Base-by-base conservation (phyloP, 345 rosid genomes). In the Aquilaria malaccensis region DNA sequence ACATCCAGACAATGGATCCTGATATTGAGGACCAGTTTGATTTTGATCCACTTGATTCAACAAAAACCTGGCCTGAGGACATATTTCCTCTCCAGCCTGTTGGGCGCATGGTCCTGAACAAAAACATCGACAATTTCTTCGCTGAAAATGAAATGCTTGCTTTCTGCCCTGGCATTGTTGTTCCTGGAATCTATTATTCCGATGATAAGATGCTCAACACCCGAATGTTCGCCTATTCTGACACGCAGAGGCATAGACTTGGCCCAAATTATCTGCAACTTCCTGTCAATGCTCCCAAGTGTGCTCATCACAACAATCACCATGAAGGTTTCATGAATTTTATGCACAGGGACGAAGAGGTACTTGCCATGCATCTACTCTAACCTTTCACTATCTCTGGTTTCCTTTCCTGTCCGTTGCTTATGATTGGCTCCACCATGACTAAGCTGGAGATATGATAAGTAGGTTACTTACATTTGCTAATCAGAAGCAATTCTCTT, bases 11-110 rank as follows among this genome's bases (percentile, higher is more conserved):
- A 6, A 88, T 94, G 2, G 99, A 94, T 75, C 95, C 97, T 14
- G 91, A 71, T 15, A 81, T 76, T 47, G 97, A 94, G 70, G 89
- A 83, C 67, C 79, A 62, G 61, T 88, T 81, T 30, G 95, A 94
- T 74, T 90, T 94, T 52, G 99, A 90, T 56, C 97, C 99, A 1
- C 96, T 94, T 66, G 97, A 94, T 80, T 92, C 84, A 58, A 94
- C 99, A 51, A 94, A 88, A 83, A 85, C 77, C 62, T 94, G 99
- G 99, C 99, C 99, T 13, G 99, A 94, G 77, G 97, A 94, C 70
- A 74, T 94, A 58, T 66, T 94, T 63, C 99, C 99, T n/a, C 67
- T 94, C 66, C 99, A 94, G 66, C 96, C 96, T 6, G 95, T 94
- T 63, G 99, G 99, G 30, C 95, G 96, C 47, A 61, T 94, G 95